Base-by-base conservation (phyloP, 371 early-diverging fungal genomes). In the Catenaria anguillulae region DNA sequence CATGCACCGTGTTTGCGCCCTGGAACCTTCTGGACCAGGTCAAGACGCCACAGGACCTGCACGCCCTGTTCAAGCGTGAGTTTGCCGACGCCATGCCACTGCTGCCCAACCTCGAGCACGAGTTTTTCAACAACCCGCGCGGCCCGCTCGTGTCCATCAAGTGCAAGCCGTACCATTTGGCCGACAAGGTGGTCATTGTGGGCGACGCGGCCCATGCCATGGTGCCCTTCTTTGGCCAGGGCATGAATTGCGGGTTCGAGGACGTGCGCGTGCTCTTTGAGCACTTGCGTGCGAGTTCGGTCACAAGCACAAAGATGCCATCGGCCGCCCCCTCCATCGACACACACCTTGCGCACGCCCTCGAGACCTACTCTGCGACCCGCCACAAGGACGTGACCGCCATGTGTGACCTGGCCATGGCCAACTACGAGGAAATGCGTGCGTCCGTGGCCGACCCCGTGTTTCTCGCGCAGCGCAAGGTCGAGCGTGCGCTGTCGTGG, bases 191-290 rank as follows among this genome's bases (percentile, higher is more conserved):
- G 1, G 76, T 96, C 21, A 85, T 95, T 40, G 67, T 97, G 42
- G 97, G 97, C 33, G 97, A 97, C 69, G 92, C 97, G 0, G 93
- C 97, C 0, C 97, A 97, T 68, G 89, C 92, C 33, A 95, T 95
- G 93, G 96, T 97, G 0, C 97, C 97, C 8, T 97, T 97, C 67
- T 97, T 74, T 56, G 91, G 89, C 8, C 89, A 92, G 66, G 97
- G 97, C 4, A 93, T 97, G 96, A 97, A 97, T 72, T 91, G 92
- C 73, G 98, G 98, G 1, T 92, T 97, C 64, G 93, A 97, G 69
- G 98, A 97, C 65, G 80, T 90, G 23, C 76, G 83, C 45, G 81
- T 84, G 24, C 76, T 97, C 4, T 83, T 88, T 63, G 65, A 77
- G 26, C 75, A 89, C 19, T 64, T 92, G 46, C 79, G 78, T 40